phyloP scores from a whole-genome alignment of 768 basidiomycete species.

The Phanerochaete sordida region DNA sequence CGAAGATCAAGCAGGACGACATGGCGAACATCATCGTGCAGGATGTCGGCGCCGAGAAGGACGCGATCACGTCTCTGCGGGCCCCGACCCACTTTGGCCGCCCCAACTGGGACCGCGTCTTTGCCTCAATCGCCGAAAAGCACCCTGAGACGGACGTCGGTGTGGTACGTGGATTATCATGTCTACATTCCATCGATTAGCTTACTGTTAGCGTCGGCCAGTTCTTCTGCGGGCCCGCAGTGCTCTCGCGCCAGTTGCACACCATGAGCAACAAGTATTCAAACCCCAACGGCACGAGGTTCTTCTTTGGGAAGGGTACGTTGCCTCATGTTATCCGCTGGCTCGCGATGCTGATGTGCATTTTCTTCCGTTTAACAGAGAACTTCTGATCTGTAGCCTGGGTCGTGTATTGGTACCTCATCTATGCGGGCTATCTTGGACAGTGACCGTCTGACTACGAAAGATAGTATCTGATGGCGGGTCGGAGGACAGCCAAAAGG shows the following conservation, averaged over 20 bases:
- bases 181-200: neutral
- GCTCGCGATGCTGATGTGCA: neutral
- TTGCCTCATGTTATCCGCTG: neutral
- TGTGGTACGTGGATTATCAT: conserved; percentile 51
- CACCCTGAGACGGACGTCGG: conserved; percentile 90
- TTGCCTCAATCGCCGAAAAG: conserved; percentile 69
- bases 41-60: conserved; percentile 90
- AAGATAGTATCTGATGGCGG: no score
- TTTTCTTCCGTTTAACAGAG: conserved; percentile 17
- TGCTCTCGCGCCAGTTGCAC: conserved; percentile 69
- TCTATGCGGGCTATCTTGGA: neutral
- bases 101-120: conserved; percentile 82
- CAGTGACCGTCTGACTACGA: no score
- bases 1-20: conserved; percentile 87
- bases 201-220: conserved; percentile 15
- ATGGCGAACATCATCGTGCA: conserved; percentile 92
- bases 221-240: conserved; percentile 87
- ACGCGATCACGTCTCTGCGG: conserved; percentile 84
- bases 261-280: conserved; percentile 85
- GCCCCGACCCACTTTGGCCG: conserved; percentile 93
- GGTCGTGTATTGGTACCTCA: neutral
- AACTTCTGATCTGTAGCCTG: conserved; percentile 20
- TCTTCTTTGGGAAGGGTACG: conserved; percentile 89
- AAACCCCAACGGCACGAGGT: conserved; percentile 68
- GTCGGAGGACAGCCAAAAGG: no score